Evolutionary conservation across 2,329 filamentous ascomycete genomes (phyloP).

Genomic region (Dichotomopilus funicola): DNA sequence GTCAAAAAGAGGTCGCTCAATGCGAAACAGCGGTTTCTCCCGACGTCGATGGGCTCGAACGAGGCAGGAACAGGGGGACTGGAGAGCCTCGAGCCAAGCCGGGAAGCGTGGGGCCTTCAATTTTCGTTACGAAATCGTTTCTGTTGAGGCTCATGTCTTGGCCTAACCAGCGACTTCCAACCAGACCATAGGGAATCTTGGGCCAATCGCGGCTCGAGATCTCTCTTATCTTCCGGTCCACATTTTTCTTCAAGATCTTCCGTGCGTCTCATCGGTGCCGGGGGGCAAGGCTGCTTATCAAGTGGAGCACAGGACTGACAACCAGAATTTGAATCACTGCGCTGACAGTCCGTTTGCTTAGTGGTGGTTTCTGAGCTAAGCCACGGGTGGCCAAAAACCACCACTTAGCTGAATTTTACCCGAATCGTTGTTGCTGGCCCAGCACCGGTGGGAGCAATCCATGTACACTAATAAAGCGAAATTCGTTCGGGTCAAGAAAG

Average conservation of each 20-base stretch:
- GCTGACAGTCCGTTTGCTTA: conserved; percentile 11
- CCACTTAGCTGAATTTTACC: too few relatives aligned
- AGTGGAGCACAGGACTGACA: conserved; percentile 1
- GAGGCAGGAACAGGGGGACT: conserved; percentile 1
- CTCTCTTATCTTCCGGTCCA: conserved; percentile 15
- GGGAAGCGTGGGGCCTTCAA: conserved; percentile 10
- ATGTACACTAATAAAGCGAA: too few relatives aligned
- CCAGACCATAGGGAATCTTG: background rate
- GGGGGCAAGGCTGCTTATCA: conserved; percentile 6
- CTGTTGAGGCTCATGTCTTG: conserved; percentile 9
- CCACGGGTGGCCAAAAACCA: too few relatives aligned
- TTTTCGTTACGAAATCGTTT: conserved; percentile 20
- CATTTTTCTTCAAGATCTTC: conserved; percentile 18
- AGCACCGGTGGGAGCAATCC: too few relatives aligned
- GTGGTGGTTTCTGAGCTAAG: background rate
- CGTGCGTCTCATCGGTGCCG: conserved; percentile 5
- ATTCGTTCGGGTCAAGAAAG: too few relatives aligned
- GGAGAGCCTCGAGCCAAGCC: conserved; percentile 8
- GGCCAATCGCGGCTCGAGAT: conserved; percentile 13
- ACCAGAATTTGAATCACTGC: conserved; percentile 8
- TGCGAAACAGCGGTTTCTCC: background rate
- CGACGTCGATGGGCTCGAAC: conserved; percentile 3
- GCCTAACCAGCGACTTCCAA: background rate
- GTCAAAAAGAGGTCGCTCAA: background rate
- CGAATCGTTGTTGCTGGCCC: too few relatives aligned